Percentiles rank a stretch among this genome's conserved stretches.
phyloP scores from a whole-genome alignment of 805 yeast species.

The Zygoascus flipseniorum region DNA sequence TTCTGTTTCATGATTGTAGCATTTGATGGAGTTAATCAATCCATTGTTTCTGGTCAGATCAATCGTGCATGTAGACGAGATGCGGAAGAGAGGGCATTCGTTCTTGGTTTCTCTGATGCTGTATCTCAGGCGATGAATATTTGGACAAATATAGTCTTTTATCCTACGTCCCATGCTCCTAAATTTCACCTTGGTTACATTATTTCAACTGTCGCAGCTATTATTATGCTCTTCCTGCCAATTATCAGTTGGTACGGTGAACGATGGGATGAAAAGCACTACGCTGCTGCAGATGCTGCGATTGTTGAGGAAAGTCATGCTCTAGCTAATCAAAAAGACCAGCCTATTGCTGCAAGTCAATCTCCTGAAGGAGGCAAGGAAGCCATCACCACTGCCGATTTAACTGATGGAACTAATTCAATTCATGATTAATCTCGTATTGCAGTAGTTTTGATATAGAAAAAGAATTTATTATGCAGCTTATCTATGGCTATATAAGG shows the following conservation, averaged over 20 bases:
- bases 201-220: slow-evolving; percentile 30
- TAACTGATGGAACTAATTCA: too few relatives aligned
- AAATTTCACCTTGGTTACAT: slow-evolving; percentile 34
- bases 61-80: slow-evolving; percentile 29
- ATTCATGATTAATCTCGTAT: too few relatives aligned
- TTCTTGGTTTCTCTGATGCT: slow-evolving; percentile 29
- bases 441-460: too few relatives aligned
- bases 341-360: too few relatives aligned
- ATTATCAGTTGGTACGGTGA: slow-evolving; percentile 23
- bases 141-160: slow-evolving; percentile 39
- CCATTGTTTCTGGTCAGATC: slow-evolving; percentile 36
- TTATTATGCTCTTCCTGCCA: slow-evolving; percentile 32
- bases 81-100: slow-evolving; percentile 30
- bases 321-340: not conserved
- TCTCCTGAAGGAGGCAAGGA: too few relatives aligned
- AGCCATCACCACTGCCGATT: too few relatives aligned
- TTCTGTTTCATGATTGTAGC: slow-evolving; percentile 33
- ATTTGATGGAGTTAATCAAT: slow-evolving; percentile 31
- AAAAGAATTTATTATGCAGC: too few relatives aligned
- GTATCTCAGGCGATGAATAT: slow-evolving; percentile 38
- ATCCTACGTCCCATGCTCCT: slow-evolving; percentile 36
- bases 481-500: too few relatives aligned
- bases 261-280: slow-evolving; percentile 21
- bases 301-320: not conserved
- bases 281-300: not conserved